Conservation (phyloP, 441 rosid genomes). For the Viola pubescens region DNA sequence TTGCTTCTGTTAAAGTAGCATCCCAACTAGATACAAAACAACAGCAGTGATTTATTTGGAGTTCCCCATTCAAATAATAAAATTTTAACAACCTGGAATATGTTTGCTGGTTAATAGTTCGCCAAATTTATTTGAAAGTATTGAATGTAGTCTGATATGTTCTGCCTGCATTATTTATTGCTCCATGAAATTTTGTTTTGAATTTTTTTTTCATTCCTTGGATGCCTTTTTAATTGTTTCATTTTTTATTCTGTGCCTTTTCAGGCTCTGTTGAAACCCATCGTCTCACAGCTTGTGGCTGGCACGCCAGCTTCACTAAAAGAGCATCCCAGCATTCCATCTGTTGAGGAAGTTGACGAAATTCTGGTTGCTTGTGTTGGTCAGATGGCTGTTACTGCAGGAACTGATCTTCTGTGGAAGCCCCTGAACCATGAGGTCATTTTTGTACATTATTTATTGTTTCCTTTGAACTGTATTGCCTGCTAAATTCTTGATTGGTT, state of each 20-base stretch:
- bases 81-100: too few species aligned
- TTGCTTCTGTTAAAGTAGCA: too few species aligned
- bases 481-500: not conserved
- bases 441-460: not conserved
- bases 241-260: slow-evolving; percentile 11
- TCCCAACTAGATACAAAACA: too few species aligned
- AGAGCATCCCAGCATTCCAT: slow-evolving; percentile 49
- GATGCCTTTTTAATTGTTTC: slow-evolving; percentile 5
- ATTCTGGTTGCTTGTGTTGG: slow-evolving; percentile 68
- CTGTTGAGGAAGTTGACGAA: slow-evolving; percentile 71
- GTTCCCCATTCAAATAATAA: too few species aligned
- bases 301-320: slow-evolving; percentile 60
- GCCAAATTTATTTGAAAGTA: too few species aligned
- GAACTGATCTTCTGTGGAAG: slow-evolving; percentile 90
- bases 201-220: slow-evolving; percentile 6
- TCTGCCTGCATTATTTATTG: not conserved
- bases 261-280: slow-evolving; percentile 82
- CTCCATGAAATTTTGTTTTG: not conserved
- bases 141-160: not conserved
- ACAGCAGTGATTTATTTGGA: too few species aligned
- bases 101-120: too few species aligned
- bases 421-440: slow-evolving; percentile 91
- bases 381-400: slow-evolving; percentile 93
- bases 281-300: slow-evolving; percentile 62
- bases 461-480: not conserved